phyloP scores from a whole-genome alignment of 2,329 filamentous ascomycete species.

The Neofusicoccum cordaticola region DNA sequence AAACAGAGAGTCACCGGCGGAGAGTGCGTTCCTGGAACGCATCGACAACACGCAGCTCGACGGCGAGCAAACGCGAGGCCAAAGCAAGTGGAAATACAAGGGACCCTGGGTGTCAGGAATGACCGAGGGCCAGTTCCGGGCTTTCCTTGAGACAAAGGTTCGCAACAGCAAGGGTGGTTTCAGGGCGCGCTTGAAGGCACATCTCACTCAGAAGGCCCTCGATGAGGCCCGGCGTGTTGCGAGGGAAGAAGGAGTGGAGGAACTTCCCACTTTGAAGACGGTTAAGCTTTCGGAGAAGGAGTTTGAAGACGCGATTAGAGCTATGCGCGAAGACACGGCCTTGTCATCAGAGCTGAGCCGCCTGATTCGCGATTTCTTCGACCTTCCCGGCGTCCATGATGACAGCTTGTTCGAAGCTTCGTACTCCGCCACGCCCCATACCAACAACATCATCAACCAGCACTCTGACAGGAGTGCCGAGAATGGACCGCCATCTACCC shows the following conservation, averaged over 20 bases:
- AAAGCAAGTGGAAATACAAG: constrained; percentile 53
- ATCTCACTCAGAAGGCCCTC: not conserved
- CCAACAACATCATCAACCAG: not conserved
- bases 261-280: constrained; percentile 25
- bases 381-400: constrained; percentile 46
- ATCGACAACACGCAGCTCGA: constrained; percentile 44
- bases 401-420: not conserved
- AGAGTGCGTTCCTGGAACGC: constrained; percentile 42
- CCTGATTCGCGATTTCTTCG: constrained; percentile 55
- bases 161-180: constrained; percentile 20
- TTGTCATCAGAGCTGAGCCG: constrained; percentile 52
- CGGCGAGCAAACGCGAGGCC: constrained; percentile 14
- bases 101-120: constrained; percentile 59
- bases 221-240: not conserved
- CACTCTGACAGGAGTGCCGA: not conserved
- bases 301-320: constrained; percentile 30
- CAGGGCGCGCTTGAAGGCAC: constrained; percentile 26
- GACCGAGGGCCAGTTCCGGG: constrained; percentile 44
- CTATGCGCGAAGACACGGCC: constrained; percentile 48
- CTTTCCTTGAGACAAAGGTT: constrained; percentile 21
- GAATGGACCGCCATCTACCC: constrained; percentile 51
- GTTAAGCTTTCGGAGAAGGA: constrained; percentile 27
- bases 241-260: not conserved
- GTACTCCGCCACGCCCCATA: too few species aligned
- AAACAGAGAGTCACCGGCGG: constrained; percentile 15